Base-by-base conservation (phyloP, 306 rosid genomes). In the Bauhinia variegata region DNA sequence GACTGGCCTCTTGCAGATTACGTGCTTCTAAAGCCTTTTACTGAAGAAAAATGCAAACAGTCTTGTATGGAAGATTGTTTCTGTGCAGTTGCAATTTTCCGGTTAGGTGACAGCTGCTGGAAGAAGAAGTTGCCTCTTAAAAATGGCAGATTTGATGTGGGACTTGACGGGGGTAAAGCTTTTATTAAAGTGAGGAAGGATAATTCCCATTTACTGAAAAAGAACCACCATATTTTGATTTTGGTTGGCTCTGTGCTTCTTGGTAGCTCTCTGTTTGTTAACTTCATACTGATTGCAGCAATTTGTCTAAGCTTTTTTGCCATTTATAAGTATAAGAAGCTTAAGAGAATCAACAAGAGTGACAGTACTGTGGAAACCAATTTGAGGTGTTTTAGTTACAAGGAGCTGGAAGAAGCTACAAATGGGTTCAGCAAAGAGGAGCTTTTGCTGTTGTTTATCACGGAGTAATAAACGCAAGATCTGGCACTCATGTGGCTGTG, bases 61-160 rank as follows among this genome's bases (percentile, higher is more conserved):
- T 38, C 85, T 9, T 87, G 90, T 42, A 58, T 75, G 74, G 70
- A 53, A 51, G 88, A 88, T 68, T 88, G 95, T 8, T 23, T 65
- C 36, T 88, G 91, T 62, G 77, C 74, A 8, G 72, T 74, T 48
- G 83, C 74, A 5, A 50, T 73, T 51, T 82, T 66, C 60, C 53
- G 72, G 53, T 3, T 0, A 13, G 73, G 71, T 8, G 61, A 68
- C 16, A 51, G 70, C 55, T 85, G 86, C 57, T 82, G 84, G 84
- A 78, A 75, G 72, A 80, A 80, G 72, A 78, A 68, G 32, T 15
- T 18, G 37, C 95, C 93, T 14, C 84, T 84, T 37, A 66, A 78
- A 12, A 82, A 82, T 51, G 89, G 89, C 4, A 58, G 6, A 51
- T 13, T 23, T 11, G 81, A 78, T 58, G 4, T 37, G 2, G 8